Conservation (phyloP, 257 asterid genomes). For the Solanum tarijense region DNA sequence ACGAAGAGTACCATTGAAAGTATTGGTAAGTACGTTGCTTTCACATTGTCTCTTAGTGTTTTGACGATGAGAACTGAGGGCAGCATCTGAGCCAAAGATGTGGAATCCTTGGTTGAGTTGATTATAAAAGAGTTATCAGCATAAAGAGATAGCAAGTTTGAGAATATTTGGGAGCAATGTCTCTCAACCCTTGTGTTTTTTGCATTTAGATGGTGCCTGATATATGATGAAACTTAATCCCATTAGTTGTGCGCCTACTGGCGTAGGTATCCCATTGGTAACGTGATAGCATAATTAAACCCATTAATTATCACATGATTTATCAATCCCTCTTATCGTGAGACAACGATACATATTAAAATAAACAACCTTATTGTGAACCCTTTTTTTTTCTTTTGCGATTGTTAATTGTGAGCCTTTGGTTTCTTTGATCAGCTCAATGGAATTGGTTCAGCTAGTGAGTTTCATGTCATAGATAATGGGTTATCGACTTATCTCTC, state of each 20-base stretch:
- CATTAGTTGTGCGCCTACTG: background rate
- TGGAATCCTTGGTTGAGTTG: background rate
- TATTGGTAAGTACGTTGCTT: conserved; percentile 37
- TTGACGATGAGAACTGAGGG: background rate
- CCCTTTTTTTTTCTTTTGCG: background rate
- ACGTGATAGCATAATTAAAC: background rate
- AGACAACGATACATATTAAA: background rate
- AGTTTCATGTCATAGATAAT: background rate
- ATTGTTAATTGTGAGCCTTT: background rate
- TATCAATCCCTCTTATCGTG: background rate
- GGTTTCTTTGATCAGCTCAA: background rate
- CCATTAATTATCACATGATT: background rate
- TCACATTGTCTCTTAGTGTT: background rate
- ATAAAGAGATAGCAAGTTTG: background rate
- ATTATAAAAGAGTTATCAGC: background rate
- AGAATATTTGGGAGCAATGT: background rate
- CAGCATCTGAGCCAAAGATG: background rate
- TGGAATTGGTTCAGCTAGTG: background rate
- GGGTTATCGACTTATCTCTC: background rate
- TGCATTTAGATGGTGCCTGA: background rate
- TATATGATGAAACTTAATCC: background rate
- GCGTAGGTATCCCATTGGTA: background rate
- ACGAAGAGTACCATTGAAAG: conserved; percentile 54
- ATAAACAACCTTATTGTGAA: background rate
- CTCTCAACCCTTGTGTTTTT: background rate